phyloP scores from a whole-genome alignment of 331 rosid species.

The Quercus tomentella region DNA sequence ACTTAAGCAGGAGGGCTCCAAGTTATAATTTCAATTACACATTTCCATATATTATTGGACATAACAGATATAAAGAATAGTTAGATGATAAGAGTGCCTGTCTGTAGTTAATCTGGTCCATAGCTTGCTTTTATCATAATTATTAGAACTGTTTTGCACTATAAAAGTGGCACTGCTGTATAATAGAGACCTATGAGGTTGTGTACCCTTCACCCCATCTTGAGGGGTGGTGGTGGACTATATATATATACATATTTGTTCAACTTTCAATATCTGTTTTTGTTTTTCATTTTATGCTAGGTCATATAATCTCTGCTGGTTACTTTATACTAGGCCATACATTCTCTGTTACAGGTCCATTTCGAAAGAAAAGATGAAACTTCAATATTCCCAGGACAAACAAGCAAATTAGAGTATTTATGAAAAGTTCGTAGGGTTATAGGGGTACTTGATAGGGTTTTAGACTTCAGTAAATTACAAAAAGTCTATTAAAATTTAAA shows the following conservation, averaged over 20 bases:
- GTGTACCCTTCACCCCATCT: neutral
- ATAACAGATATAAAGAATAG: constrained; percentile 22
- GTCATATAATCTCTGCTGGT: neutral
- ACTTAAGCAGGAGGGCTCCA: constrained; percentile 26
- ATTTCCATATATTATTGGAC: neutral
- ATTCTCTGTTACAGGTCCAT: no score
- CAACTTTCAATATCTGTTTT: neutral
- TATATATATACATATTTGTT: constrained; percentile 2
- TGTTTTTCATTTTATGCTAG: neutral
- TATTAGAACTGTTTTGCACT: neutral
- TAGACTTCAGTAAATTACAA: no score
- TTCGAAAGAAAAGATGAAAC: no score
- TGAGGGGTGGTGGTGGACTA: neutral
- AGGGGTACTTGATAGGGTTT: no score
- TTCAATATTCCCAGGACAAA: no score
- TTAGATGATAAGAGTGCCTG: constrained; percentile 28
- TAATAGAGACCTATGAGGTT: constrained; percentile 7
- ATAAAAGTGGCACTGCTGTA: neutral
- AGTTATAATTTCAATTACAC: constrained; percentile 13
- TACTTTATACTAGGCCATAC: no score
- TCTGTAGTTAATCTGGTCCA: constrained; percentile 35
- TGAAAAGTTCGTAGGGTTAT: no score
- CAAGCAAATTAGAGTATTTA: no score
- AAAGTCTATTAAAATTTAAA: no score
- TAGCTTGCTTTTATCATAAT: constrained; percentile 22